Conservation (phyloP, 2,329 filamentous ascomycete genomes). For the Clonostachys chloroleuca region DNA sequence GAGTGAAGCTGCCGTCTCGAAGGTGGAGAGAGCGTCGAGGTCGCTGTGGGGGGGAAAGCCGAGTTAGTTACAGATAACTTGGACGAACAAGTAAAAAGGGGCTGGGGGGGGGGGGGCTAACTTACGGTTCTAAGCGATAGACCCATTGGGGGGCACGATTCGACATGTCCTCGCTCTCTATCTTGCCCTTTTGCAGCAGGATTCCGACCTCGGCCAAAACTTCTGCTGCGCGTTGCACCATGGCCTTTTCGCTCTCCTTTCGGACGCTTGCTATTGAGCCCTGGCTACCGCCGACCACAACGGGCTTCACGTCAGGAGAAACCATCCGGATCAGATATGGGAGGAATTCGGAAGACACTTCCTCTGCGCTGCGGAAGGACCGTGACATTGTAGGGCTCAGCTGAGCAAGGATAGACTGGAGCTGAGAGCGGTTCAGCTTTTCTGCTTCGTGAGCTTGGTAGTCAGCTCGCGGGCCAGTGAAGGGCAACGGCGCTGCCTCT, state of each 20-base stretch:
- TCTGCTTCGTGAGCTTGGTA: conserved; percentile 76
- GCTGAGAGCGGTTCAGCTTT: conserved; percentile 70
- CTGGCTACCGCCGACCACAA: conserved; percentile 69
- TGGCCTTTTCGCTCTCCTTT: conserved; percentile 76
- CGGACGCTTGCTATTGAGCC: conserved; percentile 77
- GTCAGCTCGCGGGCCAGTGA: conserved; percentile 77
- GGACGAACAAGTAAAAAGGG: neutral
- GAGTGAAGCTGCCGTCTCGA: conserved; percentile 60
- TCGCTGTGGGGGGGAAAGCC: conserved; percentile 29
- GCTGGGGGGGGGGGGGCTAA: conserved; percentile 14
- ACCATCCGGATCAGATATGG: conserved; percentile 83
- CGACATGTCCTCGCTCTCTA: conserved; percentile 63
- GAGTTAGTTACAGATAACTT: conserved; percentile 7
- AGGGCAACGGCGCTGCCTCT: conserved; percentile 59
- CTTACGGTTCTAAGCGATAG: conserved; percentile 92
- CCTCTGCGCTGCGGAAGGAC: conserved; percentile 73
- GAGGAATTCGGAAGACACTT: conserved; percentile 75
- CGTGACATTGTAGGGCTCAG: conserved; percentile 69
- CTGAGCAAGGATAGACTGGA: conserved; percentile 69
- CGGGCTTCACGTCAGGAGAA: conserved; percentile 85
- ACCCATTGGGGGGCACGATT: conserved; percentile 68
- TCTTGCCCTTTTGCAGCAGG: conserved; percentile 71
- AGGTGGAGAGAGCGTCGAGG: conserved; percentile 75
- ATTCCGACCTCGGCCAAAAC: conserved; percentile 83
- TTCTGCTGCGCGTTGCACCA: conserved; percentile 75